A percentile compares a stretch with the other conserved stretches of the same genome.
Evolutionary conservation across 2,329 filamentous ascomycete species (phyloP).

Genomic region (Diaporthe citriasiana): DNA sequence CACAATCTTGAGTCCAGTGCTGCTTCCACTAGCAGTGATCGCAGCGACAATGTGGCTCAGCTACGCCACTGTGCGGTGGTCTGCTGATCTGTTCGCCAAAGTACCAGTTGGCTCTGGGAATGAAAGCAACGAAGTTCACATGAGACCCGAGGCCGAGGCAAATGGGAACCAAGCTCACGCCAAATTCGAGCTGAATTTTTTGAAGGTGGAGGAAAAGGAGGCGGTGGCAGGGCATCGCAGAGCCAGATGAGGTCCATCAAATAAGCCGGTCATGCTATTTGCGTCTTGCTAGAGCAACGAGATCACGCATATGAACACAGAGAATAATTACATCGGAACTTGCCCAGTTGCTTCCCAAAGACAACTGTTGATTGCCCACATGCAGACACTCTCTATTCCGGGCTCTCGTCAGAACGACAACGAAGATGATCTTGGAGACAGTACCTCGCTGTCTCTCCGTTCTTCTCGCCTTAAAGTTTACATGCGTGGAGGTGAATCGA

Average conservation of each 20-base stretch:
- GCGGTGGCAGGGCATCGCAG: neutral
- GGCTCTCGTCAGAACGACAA: too few relatives aligned
- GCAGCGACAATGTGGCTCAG: neutral
- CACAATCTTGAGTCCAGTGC: neutral
- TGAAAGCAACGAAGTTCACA: slow-evolving; percentile 1
- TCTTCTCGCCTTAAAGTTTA: too few relatives aligned
- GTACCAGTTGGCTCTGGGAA: slow-evolving; percentile 10
- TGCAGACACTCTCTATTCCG: too few relatives aligned
- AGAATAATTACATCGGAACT: too few relatives aligned
- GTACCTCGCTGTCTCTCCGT: too few relatives aligned
- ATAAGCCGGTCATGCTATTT: neutral
- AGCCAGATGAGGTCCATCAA: neutral
- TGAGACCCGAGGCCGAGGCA: slow-evolving; percentile 1
- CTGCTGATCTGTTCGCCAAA: neutral
- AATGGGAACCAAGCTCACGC: slow-evolving; percentile 8
- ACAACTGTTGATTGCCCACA: too few relatives aligned
- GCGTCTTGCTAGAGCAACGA: neutral
- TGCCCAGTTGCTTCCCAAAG: too few relatives aligned
- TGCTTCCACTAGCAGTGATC: neutral
- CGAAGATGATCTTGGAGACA: too few relatives aligned
- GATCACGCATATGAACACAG: too few relatives aligned
- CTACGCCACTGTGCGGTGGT: neutral
- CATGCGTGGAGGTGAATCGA: too few relatives aligned
- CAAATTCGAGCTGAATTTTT: neutral
- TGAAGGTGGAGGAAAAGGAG: neutral